These are phyloP conservation scores for Triadica sebifera DNA, from an alignment of 345 rosid species.

Conservation along the genomic window DNA sequence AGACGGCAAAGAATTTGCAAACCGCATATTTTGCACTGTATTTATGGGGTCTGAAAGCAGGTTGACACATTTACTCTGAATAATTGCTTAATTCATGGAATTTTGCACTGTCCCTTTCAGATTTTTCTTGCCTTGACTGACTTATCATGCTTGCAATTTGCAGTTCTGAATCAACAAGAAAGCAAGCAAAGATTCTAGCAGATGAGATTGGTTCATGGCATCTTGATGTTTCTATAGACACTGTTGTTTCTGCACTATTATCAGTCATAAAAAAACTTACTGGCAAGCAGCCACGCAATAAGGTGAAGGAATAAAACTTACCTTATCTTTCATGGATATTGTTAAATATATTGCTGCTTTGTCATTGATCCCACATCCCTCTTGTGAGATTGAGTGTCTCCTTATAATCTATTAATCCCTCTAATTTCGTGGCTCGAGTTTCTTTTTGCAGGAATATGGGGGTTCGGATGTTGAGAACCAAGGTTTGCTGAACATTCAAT, in stretches of 20 bases:
- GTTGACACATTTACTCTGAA: constrained; percentile 30
- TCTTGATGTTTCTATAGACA: constrained; percentile 81
- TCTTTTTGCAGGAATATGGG: constrained; percentile 68
- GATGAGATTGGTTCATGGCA: constrained; percentile 95
- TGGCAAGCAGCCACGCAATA: constrained; percentile 75
- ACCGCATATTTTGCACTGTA: constrained; percentile 84
- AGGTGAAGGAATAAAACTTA: constrained; percentile 38
- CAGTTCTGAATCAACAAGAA: constrained; percentile 76
- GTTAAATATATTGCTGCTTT: neutral
- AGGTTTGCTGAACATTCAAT: constrained; percentile 92
- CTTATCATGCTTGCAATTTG: neutral
- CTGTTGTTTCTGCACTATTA: constrained; percentile 72
- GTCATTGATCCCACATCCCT: too few species aligned
- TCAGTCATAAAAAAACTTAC: constrained; percentile 77
- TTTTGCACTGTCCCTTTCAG: too few species aligned
- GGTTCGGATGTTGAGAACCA: constrained; percentile 85
- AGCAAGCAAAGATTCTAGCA: constrained; percentile 72
- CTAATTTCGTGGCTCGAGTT: constrained; percentile 1
- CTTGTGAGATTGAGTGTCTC: too few species aligned
- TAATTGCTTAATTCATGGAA: too few species aligned
- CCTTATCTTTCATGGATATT: neutral
- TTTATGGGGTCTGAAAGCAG: constrained; percentile 97
- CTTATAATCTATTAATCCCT: too few species aligned
- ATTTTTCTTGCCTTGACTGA: too few species aligned
- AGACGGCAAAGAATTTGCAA: constrained; percentile 91